Conservation (phyloP, 2,329 filamentous ascomycete genomes). For the Colletotrichum tropicale region DNA sequence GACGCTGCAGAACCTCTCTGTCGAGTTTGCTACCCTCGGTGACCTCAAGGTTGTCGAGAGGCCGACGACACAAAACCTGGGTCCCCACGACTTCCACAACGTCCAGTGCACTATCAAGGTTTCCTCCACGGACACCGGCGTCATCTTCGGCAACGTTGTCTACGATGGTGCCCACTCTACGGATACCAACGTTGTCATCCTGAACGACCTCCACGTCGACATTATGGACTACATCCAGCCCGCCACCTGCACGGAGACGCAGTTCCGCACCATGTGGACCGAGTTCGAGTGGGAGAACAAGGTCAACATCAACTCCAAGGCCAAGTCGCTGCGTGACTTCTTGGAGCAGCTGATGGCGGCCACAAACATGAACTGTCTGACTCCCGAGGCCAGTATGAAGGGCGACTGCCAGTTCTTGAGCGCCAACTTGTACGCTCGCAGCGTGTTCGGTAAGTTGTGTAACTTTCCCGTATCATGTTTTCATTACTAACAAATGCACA, state of each 20-base stretch:
- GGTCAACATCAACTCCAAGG: conserved; percentile 99
- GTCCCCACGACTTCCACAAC: conserved; percentile 95
- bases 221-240: conserved; percentile 99
- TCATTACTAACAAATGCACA: conserved; percentile 42
- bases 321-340: conserved; percentile 89
- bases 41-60: conserved; percentile 98
- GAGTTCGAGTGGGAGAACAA: conserved; percentile 99
- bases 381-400: conserved; percentile 93
- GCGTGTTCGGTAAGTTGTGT: conserved; percentile 87
- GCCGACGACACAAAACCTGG: conserved; percentile 94
- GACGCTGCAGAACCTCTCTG: conserved; percentile 94
- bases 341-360: conserved; percentile 93
- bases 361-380: conserved; percentile 98
- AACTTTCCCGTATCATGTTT: not conserved
- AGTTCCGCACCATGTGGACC: conserved; percentile 99
- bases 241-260: conserved; percentile 93
- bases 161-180: conserved; percentile 93
- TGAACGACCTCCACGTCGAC: conserved; percentile 97
- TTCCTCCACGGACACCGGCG: conserved; percentile 94
- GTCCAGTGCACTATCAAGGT: conserved; percentile 99
- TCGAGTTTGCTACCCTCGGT: conserved; percentile 97
- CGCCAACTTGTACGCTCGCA: conserved; percentile 94
- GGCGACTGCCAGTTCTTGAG: conserved; percentile 98
- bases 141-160: conserved; percentile 98
- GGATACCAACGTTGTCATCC: conserved; percentile 94